Evolutionary conservation across 805 yeast species (phyloP), one percentile per base, ranked within the genome.

Genomic region (Cyberlindnera xylosilytica): DNA sequence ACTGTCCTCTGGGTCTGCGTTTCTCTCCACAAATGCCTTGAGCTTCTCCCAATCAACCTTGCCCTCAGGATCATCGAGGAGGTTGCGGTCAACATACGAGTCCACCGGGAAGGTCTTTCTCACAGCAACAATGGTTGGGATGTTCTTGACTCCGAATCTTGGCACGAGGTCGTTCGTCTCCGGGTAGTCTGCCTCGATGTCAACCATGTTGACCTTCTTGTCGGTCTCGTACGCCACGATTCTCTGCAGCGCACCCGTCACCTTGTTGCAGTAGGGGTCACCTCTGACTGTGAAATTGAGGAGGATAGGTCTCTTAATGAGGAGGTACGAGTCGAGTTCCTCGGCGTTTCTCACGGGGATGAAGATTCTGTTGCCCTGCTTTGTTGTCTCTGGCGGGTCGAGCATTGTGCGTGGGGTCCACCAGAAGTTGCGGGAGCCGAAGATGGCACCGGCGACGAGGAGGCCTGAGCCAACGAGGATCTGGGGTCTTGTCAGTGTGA

Each of bases 201-300:
- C 89, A 8, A 83, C 93, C 66, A 79, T 66, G 53, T 78, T 76
- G 26, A 86, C 70, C 33, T 63, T 64, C 44, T 73, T 70, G 34
- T 71, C 74, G 35, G 79, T 74, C 41, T 73, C 75, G 37, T 62
- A 61, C 18, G 69, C 65, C 9, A 79, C 70, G 5, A 78, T 68
- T 36, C 73, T 59, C 51, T 78, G 81, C 45, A 87, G 64, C 2
- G 80, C 73, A 17, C 78, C 76, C 1, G 91, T 83, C 29, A 83
- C 70, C 45, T 72, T 71, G 56, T 83, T 79, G 46, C 83, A 78
- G 19, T 73, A 66, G 3, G 73, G 66, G 51, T 83, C 87, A 9
- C 87, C 87, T 42, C 78, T 57, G 33, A 76, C 67, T 1, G 89
- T 84, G 64, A 87, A 87, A 60, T 87, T 83, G 53, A 86, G 68